Conservation (phyloP, 2,329 filamentous ascomycete genomes). For the Phyllosticta citrichinensis region DNA sequence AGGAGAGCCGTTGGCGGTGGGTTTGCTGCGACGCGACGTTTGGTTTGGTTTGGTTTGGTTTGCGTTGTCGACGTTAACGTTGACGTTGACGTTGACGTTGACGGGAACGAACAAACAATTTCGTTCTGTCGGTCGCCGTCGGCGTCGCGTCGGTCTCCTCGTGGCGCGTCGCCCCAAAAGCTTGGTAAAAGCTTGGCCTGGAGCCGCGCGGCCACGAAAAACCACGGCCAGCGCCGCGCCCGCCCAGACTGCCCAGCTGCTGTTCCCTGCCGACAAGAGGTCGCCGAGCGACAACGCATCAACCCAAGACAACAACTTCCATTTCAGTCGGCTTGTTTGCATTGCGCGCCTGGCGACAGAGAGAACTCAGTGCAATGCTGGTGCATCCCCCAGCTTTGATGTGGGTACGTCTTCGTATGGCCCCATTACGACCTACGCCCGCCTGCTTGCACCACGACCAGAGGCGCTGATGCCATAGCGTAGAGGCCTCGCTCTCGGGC, state of each 20-base stretch:
- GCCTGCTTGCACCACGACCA: neutral
- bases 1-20: neutral
- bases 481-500: neutral
- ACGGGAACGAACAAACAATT: no score
- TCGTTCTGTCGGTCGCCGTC: no score
- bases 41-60: no score
- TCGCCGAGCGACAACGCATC: neutral
- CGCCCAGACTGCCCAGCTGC: neutral
- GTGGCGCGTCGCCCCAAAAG: neutral
- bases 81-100: no score
- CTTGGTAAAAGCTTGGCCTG: conserved; percentile 10
- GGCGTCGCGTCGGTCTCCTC: neutral
- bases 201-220: conserved; percentile 1
- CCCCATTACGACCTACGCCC: neutral
- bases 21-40: neutral
- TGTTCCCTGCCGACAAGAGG: neutral
- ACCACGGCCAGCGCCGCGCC: neutral
- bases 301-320: no score
- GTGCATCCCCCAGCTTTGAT: neutral
- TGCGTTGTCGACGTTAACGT: no score
- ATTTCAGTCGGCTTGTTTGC: no score
- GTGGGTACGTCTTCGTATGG: neutral
- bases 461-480: neutral
- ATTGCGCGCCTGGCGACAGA: no score
- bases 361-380: no score